Percentiles rank a stretch among this genome's conserved stretches.
Evolutionary conservation across 169 alveolate species (phyloP).

Genomic region (Plasmodium fragile): DNA sequence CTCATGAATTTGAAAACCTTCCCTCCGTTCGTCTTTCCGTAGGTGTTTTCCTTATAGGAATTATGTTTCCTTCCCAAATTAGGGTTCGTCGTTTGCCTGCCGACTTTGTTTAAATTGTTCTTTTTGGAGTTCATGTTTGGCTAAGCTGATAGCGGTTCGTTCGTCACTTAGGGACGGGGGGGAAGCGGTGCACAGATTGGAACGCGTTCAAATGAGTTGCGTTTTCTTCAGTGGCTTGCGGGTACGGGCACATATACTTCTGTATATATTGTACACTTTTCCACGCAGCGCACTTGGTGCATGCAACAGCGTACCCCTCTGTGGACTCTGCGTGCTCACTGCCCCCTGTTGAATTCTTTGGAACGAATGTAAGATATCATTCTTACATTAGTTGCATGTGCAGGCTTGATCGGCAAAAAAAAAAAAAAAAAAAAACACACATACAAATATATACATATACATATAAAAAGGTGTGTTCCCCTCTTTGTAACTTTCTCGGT

Average conservation of each 20-base stretch:
- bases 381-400: background rate
- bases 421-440: background rate
- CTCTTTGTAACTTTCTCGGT: background rate
- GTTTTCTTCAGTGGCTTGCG: background rate
- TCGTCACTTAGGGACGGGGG: background rate
- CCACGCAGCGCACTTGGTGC: background rate
- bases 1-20: slow-evolving; percentile 49
- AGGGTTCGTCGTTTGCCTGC: slow-evolving; percentile 10
- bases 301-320: background rate
- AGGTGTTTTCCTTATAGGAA: slow-evolving; percentile 25
- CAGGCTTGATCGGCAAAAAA: background rate
- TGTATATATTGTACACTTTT: background rate
- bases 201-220: background rate
- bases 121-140: slow-evolving; percentile 49
- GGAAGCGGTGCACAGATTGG: background rate
- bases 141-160: background rate
- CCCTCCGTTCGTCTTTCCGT: slow-evolving; percentile 6
- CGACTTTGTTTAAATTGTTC: slow-evolving; percentile 6
- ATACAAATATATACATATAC: background rate
- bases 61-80: slow-evolving; percentile 10
- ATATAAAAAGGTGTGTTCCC: background rate
- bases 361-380: background rate
- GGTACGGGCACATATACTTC: background rate
- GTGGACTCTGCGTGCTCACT: background rate
- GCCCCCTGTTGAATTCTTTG: background rate